phyloP scores from a whole-genome alignment of 306 rosid genomes.

The Dryas drummondii region DNA sequence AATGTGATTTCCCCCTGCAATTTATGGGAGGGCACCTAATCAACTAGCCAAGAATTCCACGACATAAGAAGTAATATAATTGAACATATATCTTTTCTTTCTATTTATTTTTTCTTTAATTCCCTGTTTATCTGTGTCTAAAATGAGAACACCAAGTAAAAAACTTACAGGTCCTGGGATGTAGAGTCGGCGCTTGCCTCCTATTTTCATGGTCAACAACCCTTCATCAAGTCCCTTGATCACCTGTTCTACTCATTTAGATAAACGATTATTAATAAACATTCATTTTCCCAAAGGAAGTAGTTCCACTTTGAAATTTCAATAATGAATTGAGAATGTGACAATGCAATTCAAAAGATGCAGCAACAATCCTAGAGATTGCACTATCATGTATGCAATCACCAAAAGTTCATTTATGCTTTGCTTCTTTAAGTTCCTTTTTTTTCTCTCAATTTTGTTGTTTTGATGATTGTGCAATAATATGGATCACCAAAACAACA shows the following conservation, averaged over 20 bases:
- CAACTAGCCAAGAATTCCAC: background rate
- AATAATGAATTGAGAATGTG: background rate
- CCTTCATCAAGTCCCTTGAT: constrained; percentile 98
- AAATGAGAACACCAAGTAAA: constrained; percentile 10
- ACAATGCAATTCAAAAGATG: constrained; percentile 3
- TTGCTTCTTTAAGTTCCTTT: too few relatives aligned
- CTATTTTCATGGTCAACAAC: constrained; percentile 74
- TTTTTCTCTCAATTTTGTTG: background rate
- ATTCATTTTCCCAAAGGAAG: background rate
- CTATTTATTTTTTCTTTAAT: background rate
- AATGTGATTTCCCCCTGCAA: background rate
- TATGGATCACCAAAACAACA: background rate
- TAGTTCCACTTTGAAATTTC: background rate
- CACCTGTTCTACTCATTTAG: constrained; percentile 60
- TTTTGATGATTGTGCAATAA: background rate
- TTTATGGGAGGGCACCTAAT: background rate
- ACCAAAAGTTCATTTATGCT: background rate
- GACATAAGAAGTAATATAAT: background rate
- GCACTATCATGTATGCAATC: background rate
- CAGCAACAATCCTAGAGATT: background rate
- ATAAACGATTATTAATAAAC: constrained; percentile 24
- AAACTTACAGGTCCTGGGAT: constrained; percentile 87
- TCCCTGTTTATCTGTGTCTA: too few relatives aligned
- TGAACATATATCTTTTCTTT: background rate
- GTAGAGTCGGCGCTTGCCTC: constrained; percentile 89